A percentile compares a stretch with the other conserved stretches of the same genome.
These are phyloP conservation scores for Talaromyces atroroseus DNA, from an alignment of 2,329 filamentous ascomycete species.

Conservation along the genomic window DNA sequence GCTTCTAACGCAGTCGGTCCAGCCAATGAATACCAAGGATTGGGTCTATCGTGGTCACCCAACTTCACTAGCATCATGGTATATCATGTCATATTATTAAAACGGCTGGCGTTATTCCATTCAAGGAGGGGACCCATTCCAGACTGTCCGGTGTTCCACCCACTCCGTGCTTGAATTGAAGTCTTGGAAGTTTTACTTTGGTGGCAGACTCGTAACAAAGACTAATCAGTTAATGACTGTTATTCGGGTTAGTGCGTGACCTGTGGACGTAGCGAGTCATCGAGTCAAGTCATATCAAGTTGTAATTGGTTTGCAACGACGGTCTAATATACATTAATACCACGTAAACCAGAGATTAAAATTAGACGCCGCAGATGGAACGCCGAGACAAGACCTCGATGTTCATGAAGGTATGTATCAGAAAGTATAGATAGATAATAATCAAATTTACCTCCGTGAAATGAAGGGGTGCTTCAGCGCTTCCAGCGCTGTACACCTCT, in stretches of 20 bases:
- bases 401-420: background rate
- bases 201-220: too few relatives aligned
- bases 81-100: background rate
- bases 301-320: too few relatives aligned
- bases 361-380: background rate
- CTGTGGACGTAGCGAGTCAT: background rate
- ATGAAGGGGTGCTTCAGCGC: slow-evolving; percentile 90
- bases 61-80: background rate
- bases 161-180: too few relatives aligned
- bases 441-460: slow-evolving; percentile 3
- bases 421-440: background rate
- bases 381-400: background rate
- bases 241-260: background rate
- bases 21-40: background rate
- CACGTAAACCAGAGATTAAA: background rate
- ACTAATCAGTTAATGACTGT: too few relatives aligned
- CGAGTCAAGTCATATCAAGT: background rate
- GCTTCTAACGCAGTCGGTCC: background rate
- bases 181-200: too few relatives aligned
- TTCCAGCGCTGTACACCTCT: slow-evolving; percentile 78
- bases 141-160: too few relatives aligned
- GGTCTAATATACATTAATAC: background rate
- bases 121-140: too few relatives aligned
- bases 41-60: background rate
- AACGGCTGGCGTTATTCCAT: background rate